Conservation (phyloP, 495 filamentous ascomycete genomes). For the Penicillium crystallinum region DNA sequence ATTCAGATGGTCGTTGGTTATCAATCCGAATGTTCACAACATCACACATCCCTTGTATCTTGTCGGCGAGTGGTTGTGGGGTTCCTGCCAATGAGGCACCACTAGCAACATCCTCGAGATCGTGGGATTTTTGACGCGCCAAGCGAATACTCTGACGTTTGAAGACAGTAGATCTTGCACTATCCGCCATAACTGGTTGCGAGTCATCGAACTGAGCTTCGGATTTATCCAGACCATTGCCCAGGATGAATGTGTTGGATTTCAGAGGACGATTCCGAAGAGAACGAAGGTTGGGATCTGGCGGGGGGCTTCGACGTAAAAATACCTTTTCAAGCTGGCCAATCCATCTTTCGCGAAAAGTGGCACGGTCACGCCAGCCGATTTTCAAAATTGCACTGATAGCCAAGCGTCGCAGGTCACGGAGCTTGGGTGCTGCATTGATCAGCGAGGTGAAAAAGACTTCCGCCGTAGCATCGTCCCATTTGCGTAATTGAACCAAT, state of each 20-base stretch:
- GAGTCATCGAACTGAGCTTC: constrained; percentile 2
- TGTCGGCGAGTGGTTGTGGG: constrained; percentile 5
- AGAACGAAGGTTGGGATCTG: constrained; percentile 34
- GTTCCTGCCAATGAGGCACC: neutral
- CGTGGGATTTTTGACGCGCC: constrained; percentile 23
- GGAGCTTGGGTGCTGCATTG: constrained; percentile 57
- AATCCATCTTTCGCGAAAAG: constrained; percentile 68
- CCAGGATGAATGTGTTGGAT: neutral
- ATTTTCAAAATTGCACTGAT: constrained; percentile 70
- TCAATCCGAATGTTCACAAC: constrained; percentile 76
- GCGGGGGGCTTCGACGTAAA: constrained; percentile 49
- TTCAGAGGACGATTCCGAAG: constrained; percentile 14
- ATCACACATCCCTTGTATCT: constrained; percentile 72
- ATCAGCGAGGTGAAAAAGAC: constrained; percentile 73
- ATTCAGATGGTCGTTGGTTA: constrained; percentile 71
- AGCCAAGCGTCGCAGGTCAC: constrained; percentile 57
- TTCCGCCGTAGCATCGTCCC: constrained; percentile 57
- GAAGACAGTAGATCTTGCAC: constrained; percentile 21
- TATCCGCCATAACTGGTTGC: constrained; percentile 3
- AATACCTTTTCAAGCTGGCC: constrained; percentile 59
- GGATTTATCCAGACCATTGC: neutral
- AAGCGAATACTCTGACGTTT: constrained; percentile 41
- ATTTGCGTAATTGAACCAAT: constrained; percentile 68
- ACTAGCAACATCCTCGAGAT: constrained; percentile 3
- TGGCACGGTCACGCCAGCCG: constrained; percentile 71